Conservation (phyloP, 768 basidiomycete genomes). For the Leccinum uliginosum region DNA sequence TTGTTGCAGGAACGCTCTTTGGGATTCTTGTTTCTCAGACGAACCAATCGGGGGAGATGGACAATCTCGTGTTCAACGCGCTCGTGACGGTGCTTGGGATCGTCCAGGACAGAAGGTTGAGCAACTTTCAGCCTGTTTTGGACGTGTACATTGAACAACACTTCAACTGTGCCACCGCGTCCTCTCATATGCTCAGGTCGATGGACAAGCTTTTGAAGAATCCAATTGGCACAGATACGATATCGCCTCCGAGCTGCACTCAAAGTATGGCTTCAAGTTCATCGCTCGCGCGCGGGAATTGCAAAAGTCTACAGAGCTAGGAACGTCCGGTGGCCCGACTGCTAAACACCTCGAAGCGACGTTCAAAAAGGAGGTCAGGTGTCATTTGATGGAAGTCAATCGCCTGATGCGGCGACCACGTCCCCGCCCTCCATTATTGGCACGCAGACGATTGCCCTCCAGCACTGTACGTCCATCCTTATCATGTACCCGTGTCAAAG, state of each 20-base stretch:
- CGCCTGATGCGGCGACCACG: constrained; percentile 81
- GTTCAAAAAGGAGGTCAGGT: constrained; percentile 79
- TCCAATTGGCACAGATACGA: constrained; percentile 68
- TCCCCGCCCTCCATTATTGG: constrained; percentile 88
- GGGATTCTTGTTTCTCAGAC: constrained; percentile 73
- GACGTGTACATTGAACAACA: constrained; percentile 92
- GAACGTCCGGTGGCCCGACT: constrained; percentile 76
- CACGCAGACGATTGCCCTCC: constrained; percentile 90
- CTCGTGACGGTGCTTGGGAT: constrained; percentile 90
- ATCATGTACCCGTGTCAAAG: constrained; percentile 87
- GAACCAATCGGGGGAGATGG: constrained; percentile 76
- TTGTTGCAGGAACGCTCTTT: constrained; percentile 89
- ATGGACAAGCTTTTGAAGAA: constrained; percentile 79
- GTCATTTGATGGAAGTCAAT: constrained; percentile 77
- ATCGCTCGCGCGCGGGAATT: constrained; percentile 86
- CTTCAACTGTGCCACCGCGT: constrained; percentile 75
- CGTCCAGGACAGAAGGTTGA: constrained; percentile 90
- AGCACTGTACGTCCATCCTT: constrained; percentile 89
- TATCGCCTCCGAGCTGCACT: constrained; percentile 82
- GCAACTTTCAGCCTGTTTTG: constrained; percentile 89
- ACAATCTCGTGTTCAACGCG: constrained; percentile 83
- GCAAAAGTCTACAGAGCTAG: constrained; percentile 76
- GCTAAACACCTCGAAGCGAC: constrained; percentile 79
- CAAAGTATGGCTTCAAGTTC: constrained; percentile 96
- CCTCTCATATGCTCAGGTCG: constrained; percentile 80